Evolutionary conservation across 1,284 basidiomycete genomes (phyloP).

Genomic region (Mycena citricolor): DNA sequence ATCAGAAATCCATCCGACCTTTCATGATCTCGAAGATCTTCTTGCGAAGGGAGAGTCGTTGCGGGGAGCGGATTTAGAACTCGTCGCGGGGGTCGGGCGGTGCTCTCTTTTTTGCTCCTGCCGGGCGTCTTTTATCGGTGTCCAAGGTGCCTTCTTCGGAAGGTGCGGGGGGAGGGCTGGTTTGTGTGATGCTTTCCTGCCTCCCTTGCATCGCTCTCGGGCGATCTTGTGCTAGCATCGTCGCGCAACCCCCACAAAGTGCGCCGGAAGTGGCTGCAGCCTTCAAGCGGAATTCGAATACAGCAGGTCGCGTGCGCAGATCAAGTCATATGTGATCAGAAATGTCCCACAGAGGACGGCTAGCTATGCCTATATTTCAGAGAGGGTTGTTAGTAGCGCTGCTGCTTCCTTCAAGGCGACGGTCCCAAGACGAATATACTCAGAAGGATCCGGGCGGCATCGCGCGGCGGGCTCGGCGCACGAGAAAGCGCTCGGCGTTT

Average conservation of each 20-base stretch:
- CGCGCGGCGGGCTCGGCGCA: background rate
- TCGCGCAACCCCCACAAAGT: background rate
- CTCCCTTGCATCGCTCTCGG: conserved; percentile 16
- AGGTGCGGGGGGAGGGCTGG: conserved; percentile 14
- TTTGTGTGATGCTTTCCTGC: conserved; percentile 3
- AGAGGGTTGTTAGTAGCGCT: too few species aligned
- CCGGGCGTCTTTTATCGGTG: conserved; percentile 21
- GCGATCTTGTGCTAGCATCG: conserved; percentile 18
- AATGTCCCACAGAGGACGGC: too few species aligned
- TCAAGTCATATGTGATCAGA: conserved; percentile 17
- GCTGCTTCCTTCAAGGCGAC: conserved; percentile 5
- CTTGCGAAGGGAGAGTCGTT: conserved; percentile 22
- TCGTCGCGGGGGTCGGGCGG: conserved; percentile 29
- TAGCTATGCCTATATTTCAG: too few species aligned
- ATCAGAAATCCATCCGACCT: conserved; percentile 46
- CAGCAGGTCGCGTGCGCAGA: conserved; percentile 4
- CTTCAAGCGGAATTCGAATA: background rate
- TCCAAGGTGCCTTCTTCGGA: conserved; percentile 21
- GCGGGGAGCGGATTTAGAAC: conserved; percentile 24
- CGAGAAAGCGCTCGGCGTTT: conserved; percentile 18
- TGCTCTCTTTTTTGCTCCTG: conserved; percentile 8
- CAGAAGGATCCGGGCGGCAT: conserved; percentile 1
- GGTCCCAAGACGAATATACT: conserved; percentile 7
- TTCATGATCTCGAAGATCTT: conserved; percentile 32
- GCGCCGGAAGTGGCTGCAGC: conserved; percentile 15